phyloP scores from a whole-genome alignment of 345 rosid genomes.

The Hevea brasiliensis region DNA sequence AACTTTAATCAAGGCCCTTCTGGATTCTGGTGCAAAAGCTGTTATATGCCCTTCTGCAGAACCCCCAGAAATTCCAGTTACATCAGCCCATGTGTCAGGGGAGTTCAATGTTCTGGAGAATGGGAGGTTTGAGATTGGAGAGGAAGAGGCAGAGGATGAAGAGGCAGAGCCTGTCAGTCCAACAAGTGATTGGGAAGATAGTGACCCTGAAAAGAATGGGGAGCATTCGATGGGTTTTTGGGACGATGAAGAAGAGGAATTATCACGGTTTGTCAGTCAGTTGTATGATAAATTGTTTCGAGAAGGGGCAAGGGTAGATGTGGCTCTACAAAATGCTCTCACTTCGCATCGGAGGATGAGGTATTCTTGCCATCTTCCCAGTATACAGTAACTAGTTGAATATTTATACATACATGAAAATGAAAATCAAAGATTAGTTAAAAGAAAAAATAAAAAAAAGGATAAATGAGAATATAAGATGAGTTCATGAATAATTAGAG shows the following conservation, averaged over 20 bases:
- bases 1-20: slow-evolving; percentile 57
- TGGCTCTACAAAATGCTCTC: slow-evolving; percentile 69
- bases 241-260: slow-evolving; percentile 77
- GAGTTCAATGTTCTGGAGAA: slow-evolving; percentile 55
- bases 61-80: slow-evolving; percentile 57
- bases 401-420: slow-evolving; percentile 6
- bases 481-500: slow-evolving; percentile 14
- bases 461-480: neutral
- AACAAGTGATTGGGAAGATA: slow-evolving; percentile 93
- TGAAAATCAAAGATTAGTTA: neutral
- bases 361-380: slow-evolving; percentile 80
- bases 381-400: slow-evolving; percentile 32
- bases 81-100: slow-evolving; percentile 48
- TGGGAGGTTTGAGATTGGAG: slow-evolving; percentile 92
- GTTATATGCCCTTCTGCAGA: slow-evolving; percentile 70
- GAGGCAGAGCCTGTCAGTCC: slow-evolving; percentile 61
- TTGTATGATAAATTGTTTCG: slow-evolving; percentile 66
- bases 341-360: slow-evolving; percentile 63
- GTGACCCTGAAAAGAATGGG: slow-evolving; percentile 57
- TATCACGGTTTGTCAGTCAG: slow-evolving; percentile 67
- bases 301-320: slow-evolving; percentile 69
- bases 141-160: slow-evolving; percentile 83
- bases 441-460: neutral
- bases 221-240: slow-evolving; percentile 44
- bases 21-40: slow-evolving; percentile 91